Base-by-base conservation (phyloP, 1,139 yeast genomes). In the Hansenula sp. region DNA sequence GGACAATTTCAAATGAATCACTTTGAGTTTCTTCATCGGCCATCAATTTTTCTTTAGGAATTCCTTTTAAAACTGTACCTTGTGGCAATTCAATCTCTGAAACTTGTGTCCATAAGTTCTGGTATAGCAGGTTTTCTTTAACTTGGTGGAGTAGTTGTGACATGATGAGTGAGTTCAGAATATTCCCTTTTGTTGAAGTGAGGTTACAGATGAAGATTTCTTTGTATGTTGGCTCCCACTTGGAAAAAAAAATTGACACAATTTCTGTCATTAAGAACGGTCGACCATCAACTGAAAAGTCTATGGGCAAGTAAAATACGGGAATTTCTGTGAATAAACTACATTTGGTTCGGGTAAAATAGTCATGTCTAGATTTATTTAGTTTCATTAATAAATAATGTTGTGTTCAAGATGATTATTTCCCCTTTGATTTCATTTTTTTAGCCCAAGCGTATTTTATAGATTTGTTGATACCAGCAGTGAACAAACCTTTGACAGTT, bases 381-480 rank as follows among this genome's bases (percentile, higher is more conserved):
- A 33, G 21, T 17, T 9, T 32, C 9, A 9, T 17, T 32, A 17
- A 17, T 9, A 32, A 9, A 32, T 32, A 17, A n/a, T n/a, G n/a
- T 32, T 21, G 25, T 32, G 34, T 17, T 18, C 12, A n/a, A 30
- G 11, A 30, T 7, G 13, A 7, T 12, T 21, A 33, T 33, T 33
- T 33, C 5, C 24, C 27, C 15, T 11, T 44, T 11, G 66, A 64
- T 51, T 72, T 73, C 48, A 58, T 52, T 48, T 73, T 74, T 65
- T 93, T 93, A 44, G 91, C 96, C 61, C 77, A 66, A 5, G 96
- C 93, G 64, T 93, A 93, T 52, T 74, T 77, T 39, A 80, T 61
- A 16, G 95, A 81, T 60, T 87, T 85, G 28, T 71, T 60, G 1
- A 88, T 45, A 1, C 99, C 99, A 1, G 98, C 96, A 3, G 96